Percentiles rank a stretch among this genome's conserved stretches.
Conservation (phyloP, 176 grass and related monocot species). For the Carex scoparia region DNA sequence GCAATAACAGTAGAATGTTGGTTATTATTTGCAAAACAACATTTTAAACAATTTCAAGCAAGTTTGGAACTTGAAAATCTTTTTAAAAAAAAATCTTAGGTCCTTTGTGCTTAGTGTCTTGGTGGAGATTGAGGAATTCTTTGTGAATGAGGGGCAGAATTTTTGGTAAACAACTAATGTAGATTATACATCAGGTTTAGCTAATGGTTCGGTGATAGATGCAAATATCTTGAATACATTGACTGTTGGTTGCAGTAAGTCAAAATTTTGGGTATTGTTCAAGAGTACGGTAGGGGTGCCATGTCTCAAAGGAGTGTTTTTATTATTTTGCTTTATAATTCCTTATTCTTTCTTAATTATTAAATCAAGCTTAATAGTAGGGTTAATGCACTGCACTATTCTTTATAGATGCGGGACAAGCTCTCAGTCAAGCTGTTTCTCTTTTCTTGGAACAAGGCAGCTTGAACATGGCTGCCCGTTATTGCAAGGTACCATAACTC, state of each 20-base stretch:
- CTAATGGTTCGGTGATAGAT: not conserved
- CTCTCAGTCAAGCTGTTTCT: slow-evolving; percentile 68
- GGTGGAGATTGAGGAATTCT: too few relatives aligned
- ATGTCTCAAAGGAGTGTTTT: not conserved
- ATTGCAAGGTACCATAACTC: slow-evolving; percentile 55
- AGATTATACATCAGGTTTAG: not conserved
- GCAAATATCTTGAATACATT: not conserved
- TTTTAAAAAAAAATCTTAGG: too few relatives aligned
- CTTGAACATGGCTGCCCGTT: slow-evolving; percentile 95
- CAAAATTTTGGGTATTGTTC: not conserved
- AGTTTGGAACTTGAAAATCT: too few relatives aligned
- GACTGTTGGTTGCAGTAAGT: not conserved
- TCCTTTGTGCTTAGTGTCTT: too few relatives aligned
- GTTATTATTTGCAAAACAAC: not conserved
- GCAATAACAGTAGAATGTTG: not conserved
- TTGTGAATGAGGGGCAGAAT: too few relatives aligned
- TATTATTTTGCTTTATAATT: not conserved
- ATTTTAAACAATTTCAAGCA: too few relatives aligned
- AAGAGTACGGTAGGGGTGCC: not conserved
- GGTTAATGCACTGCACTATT: not conserved
- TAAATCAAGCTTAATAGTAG: not conserved
- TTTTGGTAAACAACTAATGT: not conserved
- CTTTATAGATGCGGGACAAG: slow-evolving; percentile 66
- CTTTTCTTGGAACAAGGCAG: slow-evolving; percentile 91
- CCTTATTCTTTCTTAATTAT: not conserved